Evolutionary conservation across 75 land plant genomes (phyloP).

Genomic region (Adiantum capillusveneris): DNA sequence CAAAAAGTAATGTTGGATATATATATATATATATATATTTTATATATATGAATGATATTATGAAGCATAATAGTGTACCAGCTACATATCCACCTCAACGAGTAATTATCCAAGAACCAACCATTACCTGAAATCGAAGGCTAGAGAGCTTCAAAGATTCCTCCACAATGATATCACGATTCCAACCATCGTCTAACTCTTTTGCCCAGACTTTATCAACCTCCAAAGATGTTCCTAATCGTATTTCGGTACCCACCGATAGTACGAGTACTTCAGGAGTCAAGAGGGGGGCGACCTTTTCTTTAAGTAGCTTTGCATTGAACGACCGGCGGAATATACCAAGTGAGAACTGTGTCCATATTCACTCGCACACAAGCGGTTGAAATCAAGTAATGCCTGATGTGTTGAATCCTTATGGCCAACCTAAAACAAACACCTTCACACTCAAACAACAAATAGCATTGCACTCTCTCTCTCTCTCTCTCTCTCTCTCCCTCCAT

Average conservation of each 20-base stretch:
- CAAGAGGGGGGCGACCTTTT: conserved; percentile 24
- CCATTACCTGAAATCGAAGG: conserved; percentile 29
- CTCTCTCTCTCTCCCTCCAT: too few species aligned
- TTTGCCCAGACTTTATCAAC: conserved; percentile 32
- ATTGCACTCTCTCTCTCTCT: too few species aligned
- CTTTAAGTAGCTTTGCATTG: conserved; percentile 25
- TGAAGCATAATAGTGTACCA: too few species aligned
- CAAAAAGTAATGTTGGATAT: too few species aligned
- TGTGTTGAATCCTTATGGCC: conserved; percentile 36
- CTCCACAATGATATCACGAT: conserved; percentile 29
- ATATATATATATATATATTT: too few species aligned
- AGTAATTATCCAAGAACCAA: too few species aligned
- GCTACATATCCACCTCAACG: too few species aligned
- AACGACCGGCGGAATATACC: conserved; percentile 39
- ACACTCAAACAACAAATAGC: too few species aligned
- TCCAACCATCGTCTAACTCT: conserved; percentile 30
- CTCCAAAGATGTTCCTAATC: conserved; percentile 25
- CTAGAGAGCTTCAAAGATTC: conserved; percentile 25
- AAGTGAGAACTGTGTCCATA: conserved; percentile 28
- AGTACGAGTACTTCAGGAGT: conserved; percentile 31
- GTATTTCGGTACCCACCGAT: conserved; percentile 49
- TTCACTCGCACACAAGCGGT: conserved; percentile 39
- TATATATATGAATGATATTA: too few species aligned
- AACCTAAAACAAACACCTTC: too few species aligned
- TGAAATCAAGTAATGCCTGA: conserved; percentile 28